phyloP scores from a whole-genome alignment of 2,329 filamentous ascomycete species.

The Sphaerulina musiva region DNA sequence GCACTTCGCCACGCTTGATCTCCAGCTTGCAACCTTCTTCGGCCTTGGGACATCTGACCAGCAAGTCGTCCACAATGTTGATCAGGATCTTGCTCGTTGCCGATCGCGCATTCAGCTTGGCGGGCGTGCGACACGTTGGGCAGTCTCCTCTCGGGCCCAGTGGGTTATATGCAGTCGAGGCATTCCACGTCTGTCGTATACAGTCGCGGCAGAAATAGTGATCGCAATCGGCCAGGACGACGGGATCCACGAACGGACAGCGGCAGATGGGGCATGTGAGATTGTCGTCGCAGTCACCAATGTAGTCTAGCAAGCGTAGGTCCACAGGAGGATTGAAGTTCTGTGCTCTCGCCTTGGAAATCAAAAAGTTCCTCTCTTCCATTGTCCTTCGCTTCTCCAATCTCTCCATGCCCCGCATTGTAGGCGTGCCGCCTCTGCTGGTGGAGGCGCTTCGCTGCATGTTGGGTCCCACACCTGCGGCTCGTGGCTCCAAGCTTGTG shows the following conservation, averaged over 20 bases:
- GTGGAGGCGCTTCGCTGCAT: constrained; percentile 17
- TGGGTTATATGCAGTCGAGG: constrained; percentile 30
- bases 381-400: constrained; percentile 30
- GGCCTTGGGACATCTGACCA: constrained; percentile 53
- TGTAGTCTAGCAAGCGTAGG: constrained; percentile 53
- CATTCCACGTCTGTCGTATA: constrained; percentile 45
- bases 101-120: constrained; percentile 35
- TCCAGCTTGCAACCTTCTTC: constrained; percentile 49
- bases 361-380: constrained; percentile 30
- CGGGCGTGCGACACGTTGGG: constrained; percentile 50
- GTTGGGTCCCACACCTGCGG: constrained; percentile 3
- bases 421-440: constrained; percentile 6
- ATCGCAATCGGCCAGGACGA: constrained; percentile 52
- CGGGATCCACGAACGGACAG: constrained; percentile 54
- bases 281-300: constrained; percentile 51
- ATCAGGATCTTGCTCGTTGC: constrained; percentile 48
- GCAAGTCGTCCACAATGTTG: constrained; percentile 57
- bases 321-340: constrained; percentile 42
- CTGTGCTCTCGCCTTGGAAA: constrained; percentile 24
- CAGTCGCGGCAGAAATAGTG: constrained; percentile 59
- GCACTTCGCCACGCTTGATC: constrained; percentile 50
- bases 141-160: constrained; percentile 39
- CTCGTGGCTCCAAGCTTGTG: background rate
- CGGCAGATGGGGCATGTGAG: constrained; percentile 60
- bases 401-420: constrained; percentile 26